Evolutionary conservation across 75 land plant genomes (phyloP), one percentile per base, ranked within the genome.

Genomic region (Pinus taeda): DNA sequence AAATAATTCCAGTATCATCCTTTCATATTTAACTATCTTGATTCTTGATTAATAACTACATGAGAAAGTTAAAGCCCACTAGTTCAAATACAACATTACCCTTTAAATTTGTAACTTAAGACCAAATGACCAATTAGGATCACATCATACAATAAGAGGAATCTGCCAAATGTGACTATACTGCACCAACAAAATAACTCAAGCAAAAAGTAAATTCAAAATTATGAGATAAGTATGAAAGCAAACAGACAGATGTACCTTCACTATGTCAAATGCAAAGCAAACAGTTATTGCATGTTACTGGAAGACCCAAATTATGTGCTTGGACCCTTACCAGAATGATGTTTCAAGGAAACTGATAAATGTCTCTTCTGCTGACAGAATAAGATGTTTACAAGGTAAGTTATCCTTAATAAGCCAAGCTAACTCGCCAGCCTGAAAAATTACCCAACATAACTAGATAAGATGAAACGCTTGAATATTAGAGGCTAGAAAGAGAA

Each of bases 341-440:
- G 85, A 79, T 76, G 88, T 66, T 55, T 89, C 82, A 49, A 96
- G 89, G 76, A 92, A 89, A 71, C 83, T 78, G 30, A 96, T 73
- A 57, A 96, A 88, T 29, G 85, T 76, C 62, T 94, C 99, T 90
- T 96, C 99, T 30, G 84, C 79, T 18, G 99, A 90, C 12, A 96
- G 88, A 30, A 96, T 79, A 57, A 96, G 86, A 87, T 96, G 98
- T 80, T 96, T 96, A 80, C 80, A 78, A 63, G 90, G 79, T 30
- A 96, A 85, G 77, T 94, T 94, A 70, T 96, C 95, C 77, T 90
- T 96, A 75, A 96, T 81, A 76, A 96, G 90, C 85, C 77, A 89
- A 24, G 98, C 99, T 72, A 96, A 82, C 84, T 96, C 99, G 82
- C 92, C 98, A 29, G 88, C 99, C 99, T 96, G 88, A 73, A 73